Percentiles rank a stretch among this genome's conserved stretches.
These are phyloP conservation scores for Candida methanosorbosa DNA, from an alignment of 805 yeast species.

Conservation along the genomic window DNA sequence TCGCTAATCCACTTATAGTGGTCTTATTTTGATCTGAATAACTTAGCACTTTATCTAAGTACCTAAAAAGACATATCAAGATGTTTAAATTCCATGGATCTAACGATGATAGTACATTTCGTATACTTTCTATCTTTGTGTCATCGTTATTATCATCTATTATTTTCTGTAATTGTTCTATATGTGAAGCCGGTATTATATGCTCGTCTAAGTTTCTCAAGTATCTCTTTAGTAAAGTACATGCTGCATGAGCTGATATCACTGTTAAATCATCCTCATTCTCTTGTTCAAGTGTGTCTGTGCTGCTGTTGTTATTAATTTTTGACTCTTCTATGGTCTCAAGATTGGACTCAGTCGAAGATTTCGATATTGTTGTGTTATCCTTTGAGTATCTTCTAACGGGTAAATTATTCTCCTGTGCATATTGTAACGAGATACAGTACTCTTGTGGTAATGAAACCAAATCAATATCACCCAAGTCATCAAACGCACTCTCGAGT, in stretches of 20 bases:
- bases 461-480: conserved; percentile 9
- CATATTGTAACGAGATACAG: too few species aligned
- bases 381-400: too few species aligned
- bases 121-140: background rate
- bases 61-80: conserved; percentile 50
- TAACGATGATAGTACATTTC: conserved; percentile 34
- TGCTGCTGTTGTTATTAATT: too few species aligned
- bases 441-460: background rate
- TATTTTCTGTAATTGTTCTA: conserved; percentile 6
- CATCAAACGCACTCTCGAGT: conserved; percentile 7
- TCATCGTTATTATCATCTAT: conserved; percentile 2
- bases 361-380: too few species aligned
- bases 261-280: background rate
- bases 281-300: too few species aligned
- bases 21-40: conserved; percentile 59
- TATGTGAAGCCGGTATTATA: background rate
- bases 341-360: too few species aligned
- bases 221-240: conserved; percentile 74
- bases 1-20: conserved; percentile 55
- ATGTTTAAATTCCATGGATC: conserved; percentile 24
- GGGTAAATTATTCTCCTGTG: too few species aligned
- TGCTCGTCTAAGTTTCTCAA: conserved; percentile 57
- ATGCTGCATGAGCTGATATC: conserved; percentile 46
- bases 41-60: conserved; percentile 50
- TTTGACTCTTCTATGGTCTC: too few species aligned